phyloP scores from a whole-genome alignment of 2,329 filamentous ascomycete genomes.

The Fusarium verrucosum region DNA sequence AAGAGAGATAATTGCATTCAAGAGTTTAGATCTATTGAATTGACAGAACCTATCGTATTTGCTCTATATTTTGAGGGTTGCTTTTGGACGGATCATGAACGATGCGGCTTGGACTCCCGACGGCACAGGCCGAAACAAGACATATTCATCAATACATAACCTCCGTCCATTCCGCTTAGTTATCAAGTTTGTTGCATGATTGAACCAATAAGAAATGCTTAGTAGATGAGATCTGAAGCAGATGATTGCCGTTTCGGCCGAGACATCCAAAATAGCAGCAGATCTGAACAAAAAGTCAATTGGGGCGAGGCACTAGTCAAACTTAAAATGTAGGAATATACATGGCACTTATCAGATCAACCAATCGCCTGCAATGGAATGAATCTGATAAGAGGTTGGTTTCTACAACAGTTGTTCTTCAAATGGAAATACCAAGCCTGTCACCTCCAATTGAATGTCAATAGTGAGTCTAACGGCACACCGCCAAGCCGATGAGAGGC shows the following conservation, averaged over 20 bases:
- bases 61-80: not conserved
- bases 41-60: not conserved
- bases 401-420: not conserved
- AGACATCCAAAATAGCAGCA: not conserved
- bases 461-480: not conserved
- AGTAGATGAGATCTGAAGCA: not conserved
- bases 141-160: not conserved
- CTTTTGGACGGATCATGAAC: not conserved
- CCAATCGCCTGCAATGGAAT: not conserved
- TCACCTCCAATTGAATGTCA: not conserved
- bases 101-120: not conserved
- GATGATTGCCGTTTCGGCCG: not conserved
- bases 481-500: not conserved
- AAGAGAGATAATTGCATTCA: no score
- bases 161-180: not conserved
- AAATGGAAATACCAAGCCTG: conserved; percentile 2
- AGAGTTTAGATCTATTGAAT: not conserved
- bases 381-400: not conserved
- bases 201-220: not conserved
- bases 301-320: not conserved
- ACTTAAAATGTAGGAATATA: not conserved
- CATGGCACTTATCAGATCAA: conserved; percentile 1
- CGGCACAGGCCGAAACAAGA: not conserved
- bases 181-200: no score
- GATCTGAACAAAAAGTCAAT: not conserved